Percentiles rank a stretch among this genome's conserved stretches.
phyloP scores from a whole-genome alignment of 495 filamentous ascomycete genomes.

The Daldinia bambusicola region DNA sequence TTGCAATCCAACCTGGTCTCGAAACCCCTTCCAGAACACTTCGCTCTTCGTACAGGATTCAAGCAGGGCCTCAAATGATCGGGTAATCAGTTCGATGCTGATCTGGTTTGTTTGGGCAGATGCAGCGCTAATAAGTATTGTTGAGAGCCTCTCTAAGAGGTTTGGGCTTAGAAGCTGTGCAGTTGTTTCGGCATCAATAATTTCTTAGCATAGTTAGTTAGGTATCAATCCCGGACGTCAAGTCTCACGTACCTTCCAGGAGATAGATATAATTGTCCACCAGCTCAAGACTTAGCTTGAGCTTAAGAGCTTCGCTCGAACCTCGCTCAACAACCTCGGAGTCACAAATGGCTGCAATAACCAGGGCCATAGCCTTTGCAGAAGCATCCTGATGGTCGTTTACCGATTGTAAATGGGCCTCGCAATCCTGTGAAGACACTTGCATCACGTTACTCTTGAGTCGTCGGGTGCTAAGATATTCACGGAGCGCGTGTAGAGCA shows the following conservation, averaged over 20 bases:
- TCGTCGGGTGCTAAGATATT: conserved; percentile 52
- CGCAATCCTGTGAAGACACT: conserved; percentile 52
- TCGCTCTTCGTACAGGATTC: conserved; percentile 70
- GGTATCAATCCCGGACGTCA: neutral
- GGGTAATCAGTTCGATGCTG: conserved; percentile 57
- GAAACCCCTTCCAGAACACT: conserved; percentile 69
- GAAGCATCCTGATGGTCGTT: conserved; percentile 44
- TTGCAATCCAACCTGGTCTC: conserved; percentile 45
- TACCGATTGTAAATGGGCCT: conserved; percentile 27
- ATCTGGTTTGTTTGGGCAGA: conserved; percentile 41
- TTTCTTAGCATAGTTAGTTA: conserved; percentile 37
- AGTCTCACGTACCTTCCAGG: conserved; percentile 52
- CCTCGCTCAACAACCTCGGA: conserved; percentile 53
- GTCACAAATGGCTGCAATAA: conserved; percentile 60
- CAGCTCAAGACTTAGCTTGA: conserved; percentile 55
- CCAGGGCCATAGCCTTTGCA: conserved; percentile 54
- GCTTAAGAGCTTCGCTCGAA: conserved; percentile 51
- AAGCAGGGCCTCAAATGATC: conserved; percentile 70
- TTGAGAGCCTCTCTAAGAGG: conserved; percentile 53
- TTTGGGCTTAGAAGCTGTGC: conserved; percentile 44
- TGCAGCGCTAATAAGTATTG: conserved; percentile 48
- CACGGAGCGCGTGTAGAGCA: conserved; percentile 71
- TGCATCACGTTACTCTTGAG: conserved; percentile 48
- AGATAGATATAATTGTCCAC: conserved; percentile 56
- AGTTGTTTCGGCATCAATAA: conserved; percentile 25